phyloP scores from a whole-genome alignment of 345 rosid species.

The Xanthoceras sorbifolium region DNA sequence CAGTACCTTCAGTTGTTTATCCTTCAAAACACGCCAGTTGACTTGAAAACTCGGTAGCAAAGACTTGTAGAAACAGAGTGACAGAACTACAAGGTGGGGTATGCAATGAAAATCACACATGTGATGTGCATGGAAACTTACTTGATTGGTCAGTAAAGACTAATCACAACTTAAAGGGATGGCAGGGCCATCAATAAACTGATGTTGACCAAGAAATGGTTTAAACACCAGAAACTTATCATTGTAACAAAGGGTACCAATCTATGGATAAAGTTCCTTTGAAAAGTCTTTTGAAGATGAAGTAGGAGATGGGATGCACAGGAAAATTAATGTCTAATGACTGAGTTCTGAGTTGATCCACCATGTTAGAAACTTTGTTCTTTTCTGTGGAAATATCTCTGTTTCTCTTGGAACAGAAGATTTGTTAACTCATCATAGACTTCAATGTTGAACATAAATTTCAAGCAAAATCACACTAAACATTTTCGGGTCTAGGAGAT shows the following conservation, averaged over 20 bases:
- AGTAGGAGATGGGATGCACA: neutral
- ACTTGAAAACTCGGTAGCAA: neutral
- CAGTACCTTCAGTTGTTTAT: neutral
- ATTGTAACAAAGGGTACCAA: neutral
- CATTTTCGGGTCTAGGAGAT: neutral
- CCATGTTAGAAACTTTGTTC: neutral
- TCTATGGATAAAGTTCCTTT: neutral
- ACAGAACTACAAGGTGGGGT: too few species aligned
- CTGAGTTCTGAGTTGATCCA: neutral
- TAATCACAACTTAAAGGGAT: neutral
- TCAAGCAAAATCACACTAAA: neutral
- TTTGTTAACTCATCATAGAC: neutral
- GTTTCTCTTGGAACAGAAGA: neutral
- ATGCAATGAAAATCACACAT: neutral
- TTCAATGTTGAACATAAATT: too few species aligned
- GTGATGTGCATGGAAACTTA: neutral
- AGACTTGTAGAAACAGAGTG: conserved; percentile 2
- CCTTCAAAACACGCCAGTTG: neutral
- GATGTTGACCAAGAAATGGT: too few species aligned
- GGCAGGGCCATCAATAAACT: too few species aligned
- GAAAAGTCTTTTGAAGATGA: neutral
- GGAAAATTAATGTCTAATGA: neutral
- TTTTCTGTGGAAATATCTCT: neutral
- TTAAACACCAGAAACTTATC: too few species aligned
- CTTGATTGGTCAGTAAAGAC: neutral